Base-by-base conservation (phyloP, 139 green algal species). In the Protoeuglena noctilucae region DNA sequence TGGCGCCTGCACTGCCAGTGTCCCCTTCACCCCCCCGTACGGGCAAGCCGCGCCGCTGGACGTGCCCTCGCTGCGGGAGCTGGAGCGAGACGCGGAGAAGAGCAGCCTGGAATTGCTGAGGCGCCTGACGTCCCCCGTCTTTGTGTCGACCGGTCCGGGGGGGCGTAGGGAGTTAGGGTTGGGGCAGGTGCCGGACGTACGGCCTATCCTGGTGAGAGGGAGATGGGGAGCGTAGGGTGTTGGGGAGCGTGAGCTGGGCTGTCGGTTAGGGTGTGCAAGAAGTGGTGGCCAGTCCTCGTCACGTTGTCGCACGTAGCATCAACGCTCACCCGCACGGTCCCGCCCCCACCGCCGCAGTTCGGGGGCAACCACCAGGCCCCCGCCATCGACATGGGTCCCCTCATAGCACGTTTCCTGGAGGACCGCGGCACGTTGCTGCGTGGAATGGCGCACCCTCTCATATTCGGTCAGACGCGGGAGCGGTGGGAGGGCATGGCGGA, bases 361-460 rank as follows among this genome's bases (percentile, higher is more conserved):
- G 79, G 96, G 26, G 87, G 88, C 57, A 97, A 97, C 71, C 89
- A 97, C 73, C 83, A 94, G 61, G 76, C 78, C 2, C 76, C 87
- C 56, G 77, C 81, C 0, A 57, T 80, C 7, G 87, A 96, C 72
- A 77, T 90, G 19, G 67, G 64, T 22, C 62, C 67, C 62, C 70
- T 95, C 64, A 77, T 88, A 6, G 66, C 70, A 24, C 58, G 80
- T 48, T 78, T 93, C 30, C 29, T 93, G 5, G 17, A 58, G 26
- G 57, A 85, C 56, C 67, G 59, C n/a, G 66, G 64, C 19, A 64
- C 80, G 39, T 60, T 93, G 53, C 52, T 84, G 28, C 68, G 85
- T 5, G 86, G 86, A 23, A 75, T 94, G 31, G 80, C 85, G 1
- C 86, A 94, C 64, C 85, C 86, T 2, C 39, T 63, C 19, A 54